Base-by-base conservation (phyloP, 2,329 filamentous ascomycete species). In the Colletotrichum australisinense region DNA sequence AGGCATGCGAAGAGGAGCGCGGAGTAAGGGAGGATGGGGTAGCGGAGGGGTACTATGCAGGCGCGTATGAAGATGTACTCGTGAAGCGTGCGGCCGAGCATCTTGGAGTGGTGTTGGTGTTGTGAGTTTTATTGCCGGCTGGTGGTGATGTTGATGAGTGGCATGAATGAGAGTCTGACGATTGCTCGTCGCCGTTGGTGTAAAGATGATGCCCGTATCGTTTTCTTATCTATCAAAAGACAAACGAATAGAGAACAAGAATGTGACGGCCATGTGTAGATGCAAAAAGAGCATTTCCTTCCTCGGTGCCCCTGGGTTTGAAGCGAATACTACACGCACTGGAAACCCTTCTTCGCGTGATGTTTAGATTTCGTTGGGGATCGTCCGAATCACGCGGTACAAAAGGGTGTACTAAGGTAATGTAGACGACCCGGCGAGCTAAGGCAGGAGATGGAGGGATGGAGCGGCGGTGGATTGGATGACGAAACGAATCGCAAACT, bases 41-140 rank as follows among this genome's bases (percentile, higher is more conserved):
- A 87, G 16, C 87, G 87, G 56, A 90, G 77, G 49, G 82, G 79
- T 53, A 86, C 74, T 75, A 90, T 88, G 73, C 83, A 86, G 63
- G 80, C 74, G 38, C 85, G 85, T 67, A 90, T 89, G 30, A 79
- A 79, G 24, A 79, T 53, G 52, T 77, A 80, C 56, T 80, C 74
- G 16, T 70, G 71, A 7, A 72, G 26, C 22, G 71, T 66, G 28
- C 56, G 68, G 22, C 57, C 57, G 19, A 73, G n/a, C 71, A 73
- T 73, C 9, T 28, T 59, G 66, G 14, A 11, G 16, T 19, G 63
- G 28, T 65, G 63, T 52, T 30, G 11, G 16, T 42, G 38, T 42
- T 16, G 6, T 42, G 35, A 22, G 9, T 6, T 16, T 55, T 42
- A 49, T 9, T 49, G 42, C 19, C 19, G 30, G 32, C 5, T 30